A percentile compares a stretch with the other conserved stretches of the same genome.
Evolutionary conservation across 441 rosid genomes (phyloP).

Genomic region (Pelargonium myrrhifolium): DNA sequence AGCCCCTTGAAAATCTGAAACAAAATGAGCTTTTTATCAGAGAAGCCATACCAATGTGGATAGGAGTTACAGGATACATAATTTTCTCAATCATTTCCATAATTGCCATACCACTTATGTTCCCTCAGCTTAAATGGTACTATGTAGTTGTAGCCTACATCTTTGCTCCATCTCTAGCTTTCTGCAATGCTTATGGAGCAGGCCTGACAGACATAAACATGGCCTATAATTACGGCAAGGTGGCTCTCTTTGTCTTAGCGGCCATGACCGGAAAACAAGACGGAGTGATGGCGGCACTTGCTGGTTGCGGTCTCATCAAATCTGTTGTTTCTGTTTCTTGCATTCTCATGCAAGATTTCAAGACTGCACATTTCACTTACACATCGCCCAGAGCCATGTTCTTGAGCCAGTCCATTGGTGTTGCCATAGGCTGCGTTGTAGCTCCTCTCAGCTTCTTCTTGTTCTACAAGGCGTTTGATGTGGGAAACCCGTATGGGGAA

Average conservation of each 20-base stretch:
- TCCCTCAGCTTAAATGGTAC: constrained; percentile 90
- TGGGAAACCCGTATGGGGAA: constrained; percentile 76
- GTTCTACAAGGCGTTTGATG: constrained; percentile 78
- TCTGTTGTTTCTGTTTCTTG: constrained; percentile 77
- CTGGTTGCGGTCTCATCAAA: constrained; percentile 79
- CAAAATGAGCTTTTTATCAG: constrained; percentile 61
- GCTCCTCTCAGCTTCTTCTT: constrained; percentile 79
- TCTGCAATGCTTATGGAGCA: constrained; percentile 94
- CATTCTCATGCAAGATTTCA: constrained; percentile 91
- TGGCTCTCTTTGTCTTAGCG: constrained; percentile 72
- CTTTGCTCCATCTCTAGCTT: constrained; percentile 77
- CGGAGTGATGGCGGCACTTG: constrained; percentile 81
- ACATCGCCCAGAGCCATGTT: constrained; percentile 94
- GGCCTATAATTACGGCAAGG: constrained; percentile 94
- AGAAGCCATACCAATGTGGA: constrained; percentile 76
- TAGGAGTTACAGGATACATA: constrained; percentile 58
- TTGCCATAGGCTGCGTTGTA: constrained; percentile 73
- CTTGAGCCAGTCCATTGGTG: constrained; percentile 70
- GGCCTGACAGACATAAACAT: constrained; percentile 94
- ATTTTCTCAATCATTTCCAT: constrained; percentile 58
- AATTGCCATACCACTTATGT: constrained; percentile 66
- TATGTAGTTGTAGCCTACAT: constrained; percentile 68
- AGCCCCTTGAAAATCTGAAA: constrained; percentile 30
- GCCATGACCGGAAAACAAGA: constrained; percentile 52
- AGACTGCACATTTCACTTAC: constrained; percentile 74